phyloP scores from a whole-genome alignment of 805 yeast genomes.

The Zygosaccharomyces bailii region DNA sequence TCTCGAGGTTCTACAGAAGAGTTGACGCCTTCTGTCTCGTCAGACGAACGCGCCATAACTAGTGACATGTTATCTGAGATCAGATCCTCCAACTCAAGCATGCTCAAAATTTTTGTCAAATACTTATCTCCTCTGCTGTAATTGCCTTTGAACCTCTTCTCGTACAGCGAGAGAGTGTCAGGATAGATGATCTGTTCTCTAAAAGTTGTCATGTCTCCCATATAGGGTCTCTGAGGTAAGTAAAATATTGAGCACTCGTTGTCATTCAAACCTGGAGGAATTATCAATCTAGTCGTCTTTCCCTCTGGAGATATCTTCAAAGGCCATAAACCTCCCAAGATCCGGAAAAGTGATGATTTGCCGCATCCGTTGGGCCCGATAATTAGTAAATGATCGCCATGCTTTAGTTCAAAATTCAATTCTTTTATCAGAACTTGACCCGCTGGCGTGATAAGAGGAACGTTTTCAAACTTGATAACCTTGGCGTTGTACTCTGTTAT shows the following conservation, averaged over 20 bases:
- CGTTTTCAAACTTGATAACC: slow-evolving; percentile 62
- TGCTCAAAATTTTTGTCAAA: slow-evolving; percentile 49
- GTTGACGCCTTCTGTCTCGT: slow-evolving; percentile 31
- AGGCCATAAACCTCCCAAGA: slow-evolving; percentile 93
- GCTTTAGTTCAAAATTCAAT: slow-evolving; percentile 66
- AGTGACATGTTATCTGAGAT: slow-evolving; percentile 44
- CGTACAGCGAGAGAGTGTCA: slow-evolving; percentile 58
- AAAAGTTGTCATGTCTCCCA: slow-evolving; percentile 61
- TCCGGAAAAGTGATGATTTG: slow-evolving; percentile 84
- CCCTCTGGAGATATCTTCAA: slow-evolving; percentile 54
- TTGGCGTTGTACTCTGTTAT: slow-evolving; percentile 50
- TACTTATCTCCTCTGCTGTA: slow-evolving; percentile 41
- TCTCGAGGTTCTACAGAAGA: slow-evolving; percentile 34
- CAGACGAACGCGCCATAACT: slow-evolving; percentile 30
- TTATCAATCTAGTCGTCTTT: slow-evolving; percentile 45
- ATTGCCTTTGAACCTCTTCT: slow-evolving; percentile 32
- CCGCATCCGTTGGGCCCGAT: slow-evolving; percentile 98
- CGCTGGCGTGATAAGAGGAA: slow-evolving; percentile 83
- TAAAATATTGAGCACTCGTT: slow-evolving; percentile 60
- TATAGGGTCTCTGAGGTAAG: slow-evolving; percentile 88
- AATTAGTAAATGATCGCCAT: slow-evolving; percentile 80
- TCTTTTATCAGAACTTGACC: slow-evolving; percentile 67
- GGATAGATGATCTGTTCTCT: slow-evolving; percentile 91
- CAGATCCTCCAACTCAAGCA: slow-evolving; percentile 59
- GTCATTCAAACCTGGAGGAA: slow-evolving; percentile 29